Evolutionary conservation across 2,329 filamentous ascomycete species (phyloP).

Genomic region (Trichoderma oligosporum): DNA sequence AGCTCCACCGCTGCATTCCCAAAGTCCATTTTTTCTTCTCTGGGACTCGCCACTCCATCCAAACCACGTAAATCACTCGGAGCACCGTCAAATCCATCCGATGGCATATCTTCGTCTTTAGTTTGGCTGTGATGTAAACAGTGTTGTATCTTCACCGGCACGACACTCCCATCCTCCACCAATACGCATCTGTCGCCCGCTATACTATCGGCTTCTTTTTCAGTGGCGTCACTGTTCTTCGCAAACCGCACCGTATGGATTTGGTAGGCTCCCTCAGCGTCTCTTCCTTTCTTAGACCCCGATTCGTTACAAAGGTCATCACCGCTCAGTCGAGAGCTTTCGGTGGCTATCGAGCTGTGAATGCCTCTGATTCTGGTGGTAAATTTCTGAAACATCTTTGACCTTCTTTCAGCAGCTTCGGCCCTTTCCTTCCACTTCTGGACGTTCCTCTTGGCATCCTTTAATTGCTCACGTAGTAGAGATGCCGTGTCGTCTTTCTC

Average conservation of each 20-base stretch:
- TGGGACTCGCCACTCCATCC: constrained; percentile 9
- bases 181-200: constrained; percentile 25
- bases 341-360: constrained; percentile 21
- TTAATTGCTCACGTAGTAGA: constrained; percentile 38
- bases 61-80: neutral
- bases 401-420: constrained; percentile 51
- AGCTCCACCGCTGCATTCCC: constrained; percentile 28
- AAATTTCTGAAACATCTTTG: constrained; percentile 47
- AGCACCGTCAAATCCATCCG: too few relatives aligned
- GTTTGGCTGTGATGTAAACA: constrained; percentile 23
- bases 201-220: neutral
- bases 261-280: neutral
- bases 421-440: constrained; percentile 53
- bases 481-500: constrained; percentile 43
- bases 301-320: neutral
- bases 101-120: neutral
- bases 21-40: constrained; percentile 15
- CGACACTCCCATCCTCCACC: constrained; percentile 27
- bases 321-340: constrained; percentile 2
- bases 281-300: neutral
- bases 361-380: constrained; percentile 34
- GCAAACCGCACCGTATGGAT: constrained; percentile 12
- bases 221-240: neutral
- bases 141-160: constrained; percentile 29
- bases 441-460: constrained; percentile 33